Evolutionary conservation across 2,329 filamentous ascomycete genomes (phyloP), one percentile per base, ranked within the genome.

Genomic region (Claviceps sorghi): DNA sequence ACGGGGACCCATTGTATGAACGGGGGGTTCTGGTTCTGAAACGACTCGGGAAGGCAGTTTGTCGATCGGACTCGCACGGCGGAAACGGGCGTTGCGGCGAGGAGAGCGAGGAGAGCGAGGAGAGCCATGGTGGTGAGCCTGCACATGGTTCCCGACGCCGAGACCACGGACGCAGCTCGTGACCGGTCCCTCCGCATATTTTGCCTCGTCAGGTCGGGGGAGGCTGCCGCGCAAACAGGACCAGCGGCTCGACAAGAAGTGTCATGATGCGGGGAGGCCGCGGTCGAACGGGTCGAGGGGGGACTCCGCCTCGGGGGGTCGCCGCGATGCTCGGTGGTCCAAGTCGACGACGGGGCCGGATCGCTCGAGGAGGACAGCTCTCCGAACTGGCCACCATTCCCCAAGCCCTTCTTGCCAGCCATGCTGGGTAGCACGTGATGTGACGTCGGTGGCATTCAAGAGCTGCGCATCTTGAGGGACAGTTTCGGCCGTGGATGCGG

Each of bases 1-100:
- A 83, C 67, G 2, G 93, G 90, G 13, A 81, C 74, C 72, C 91
- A 95, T 71, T 96, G 89, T 34, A 97, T 76, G 56, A 77, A 77
- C 38, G 71, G 67, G 15, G 84, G 78, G 9, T 74, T 61, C 53
- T 64, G 69, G 46, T 76, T 75, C 54, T 80, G 73, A 63, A 84
- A 76, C 50, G 77, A 75, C 54, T 76, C 72, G 48, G 74, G 67
- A 32, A 96, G 75, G 69, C 91, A 98, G 69, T 96, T 95, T n/a
- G 84, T 75, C 67, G 94, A 93, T 53, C 80, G 73, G 55, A 96
- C 71, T 59, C 82, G 79, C 45, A 82, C 88, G 48, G 85, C 87
- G 42, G 71, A 65, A 29, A 69, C 72, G 9, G 78, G 73, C 44
- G 64, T 63, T 9, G 69, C 52, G 54, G 69, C 61, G 29, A 71